phyloP scores from a whole-genome alignment of 352 stramenopile genomes.

The Globisporangium middletonii region DNA sequence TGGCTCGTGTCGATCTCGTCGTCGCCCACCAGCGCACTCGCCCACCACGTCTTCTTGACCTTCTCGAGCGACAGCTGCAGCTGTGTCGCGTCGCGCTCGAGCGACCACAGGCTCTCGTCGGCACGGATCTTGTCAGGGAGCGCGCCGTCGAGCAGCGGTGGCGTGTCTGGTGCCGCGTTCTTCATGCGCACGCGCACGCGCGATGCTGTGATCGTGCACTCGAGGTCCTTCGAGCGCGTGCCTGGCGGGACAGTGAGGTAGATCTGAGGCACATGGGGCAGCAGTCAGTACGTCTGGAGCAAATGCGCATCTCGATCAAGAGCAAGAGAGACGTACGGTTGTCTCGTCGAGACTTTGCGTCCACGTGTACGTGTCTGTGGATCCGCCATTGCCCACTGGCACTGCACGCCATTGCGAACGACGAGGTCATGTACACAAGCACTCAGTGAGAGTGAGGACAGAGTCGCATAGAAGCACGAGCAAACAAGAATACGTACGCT shows the following conservation, averaged over 20 bases:
- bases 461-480: neutral
- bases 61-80: constrained; percentile 93
- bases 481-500: constrained; percentile 28
- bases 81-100: constrained; percentile 58
- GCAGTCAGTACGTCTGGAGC: neutral
- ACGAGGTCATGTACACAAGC: neutral
- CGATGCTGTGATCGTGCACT: constrained; percentile 86
- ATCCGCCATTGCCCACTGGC: constrained; percentile 87
- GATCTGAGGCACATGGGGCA: constrained; percentile 28
- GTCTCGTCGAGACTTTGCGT: constrained; percentile 97
- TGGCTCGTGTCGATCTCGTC: constrained; percentile 96
- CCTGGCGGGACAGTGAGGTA: constrained; percentile 84
- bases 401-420: constrained; percentile 28
- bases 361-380: constrained; percentile 92
- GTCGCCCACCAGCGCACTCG: constrained; percentile 87
- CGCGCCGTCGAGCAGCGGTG: constrained; percentile 66
- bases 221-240: constrained; percentile 89
- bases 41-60: constrained; percentile 98
- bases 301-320: neutral
- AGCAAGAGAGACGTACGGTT: constrained; percentile 42
- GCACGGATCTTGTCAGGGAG: constrained; percentile 92
- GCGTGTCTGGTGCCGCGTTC: neutral
- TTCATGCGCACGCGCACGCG: constrained; percentile 86
- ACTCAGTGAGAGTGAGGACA: neutral
- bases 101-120: constrained; percentile 97